Base-by-base conservation (phyloP, 257 asterid genomes). In the Echites panduratus region DNA sequence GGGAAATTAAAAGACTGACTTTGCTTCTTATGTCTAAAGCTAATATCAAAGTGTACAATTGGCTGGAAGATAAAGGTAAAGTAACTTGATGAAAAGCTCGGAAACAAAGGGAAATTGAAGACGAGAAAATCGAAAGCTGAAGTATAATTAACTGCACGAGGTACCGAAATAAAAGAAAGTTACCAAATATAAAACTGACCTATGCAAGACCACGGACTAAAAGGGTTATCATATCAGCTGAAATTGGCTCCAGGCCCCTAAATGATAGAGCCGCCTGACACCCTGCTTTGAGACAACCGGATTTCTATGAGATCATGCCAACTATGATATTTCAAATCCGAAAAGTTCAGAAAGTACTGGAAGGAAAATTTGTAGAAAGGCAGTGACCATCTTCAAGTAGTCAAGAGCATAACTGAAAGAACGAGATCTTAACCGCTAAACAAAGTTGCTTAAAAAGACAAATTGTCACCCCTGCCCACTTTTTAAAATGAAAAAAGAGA, bases 281-380 rank as follows among this genome's bases (percentile, higher is more conserved):
- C 94, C 98, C 98, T 90, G 97, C 89, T 92, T 89, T 85, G 92
- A 90, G 91, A 89, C 96, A 93, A 89, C 82, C 88, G 90, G 76
- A 87, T 84, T 85, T 82, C 82, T 82, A 89, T 87, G 87, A 89
- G 96, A 79, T 82, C 85, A 47, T 71, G 80, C 69, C 67, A 53
- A 48, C 61, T 61, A 35, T 79, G 84, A 82, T 72, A 74, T 56
- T 79, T 80, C 76, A 81, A 64, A 70, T 52, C 73, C 40, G 54
- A 70, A 52, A 76, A 43, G 53, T 44, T 49, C 70, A 75, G 56
- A 70, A 81, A 83, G 53, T 70, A 85, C 82, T 71, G 82, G 89
- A 83, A 84, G 83, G 88, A 78, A 89, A 85, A 22, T 84, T 68
- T 54, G 78, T 5, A 58, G 78, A 78, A 82, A 86, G 77, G 78